A percentile compares a stretch with the other conserved stretches of the same genome.
phyloP scores from a whole-genome alignment of 257 asterid genomes.

The Apocynum venetum region DNA sequence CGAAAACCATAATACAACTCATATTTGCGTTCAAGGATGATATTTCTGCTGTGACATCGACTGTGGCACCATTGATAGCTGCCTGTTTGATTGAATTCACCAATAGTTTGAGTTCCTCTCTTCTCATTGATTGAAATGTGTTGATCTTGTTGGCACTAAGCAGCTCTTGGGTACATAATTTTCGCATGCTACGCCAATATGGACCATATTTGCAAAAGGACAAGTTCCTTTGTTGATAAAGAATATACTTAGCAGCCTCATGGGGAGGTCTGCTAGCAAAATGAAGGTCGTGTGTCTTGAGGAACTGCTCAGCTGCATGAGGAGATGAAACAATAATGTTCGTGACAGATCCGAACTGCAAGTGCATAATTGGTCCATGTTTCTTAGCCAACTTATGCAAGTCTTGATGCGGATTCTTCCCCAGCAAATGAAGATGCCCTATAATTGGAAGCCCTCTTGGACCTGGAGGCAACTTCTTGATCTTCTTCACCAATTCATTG shows the following conservation, averaged over 20 bases:
- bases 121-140: slow-evolving; percentile 9
- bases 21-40: background rate
- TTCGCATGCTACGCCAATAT: slow-evolving; percentile 14
- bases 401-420: no score
- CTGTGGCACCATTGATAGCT: background rate
- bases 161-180: background rate
- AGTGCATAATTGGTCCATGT: no score
- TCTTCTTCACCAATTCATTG: no score
- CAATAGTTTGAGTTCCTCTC: no score
- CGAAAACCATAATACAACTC: background rate
- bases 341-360: background rate
- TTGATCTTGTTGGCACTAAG: slow-evolving; percentile 8
- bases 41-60: no score
- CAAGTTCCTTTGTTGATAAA: no score
- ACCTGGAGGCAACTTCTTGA: no score
- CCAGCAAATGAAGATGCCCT: no score
- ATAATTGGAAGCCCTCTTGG: no score
- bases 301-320: no score
- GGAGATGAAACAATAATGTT: no score
- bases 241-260: background rate
- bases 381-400: no score
- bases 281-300: background rate
- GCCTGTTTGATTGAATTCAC: background rate
- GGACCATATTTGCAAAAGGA: slow-evolving; percentile 6
- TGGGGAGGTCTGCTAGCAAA: slow-evolving; percentile 1